Evolutionary conservation across 164 flowering plant genomes (phyloP), one percentile per base, ranked within the genome.

Genomic region (Vitis rupestris): DNA sequence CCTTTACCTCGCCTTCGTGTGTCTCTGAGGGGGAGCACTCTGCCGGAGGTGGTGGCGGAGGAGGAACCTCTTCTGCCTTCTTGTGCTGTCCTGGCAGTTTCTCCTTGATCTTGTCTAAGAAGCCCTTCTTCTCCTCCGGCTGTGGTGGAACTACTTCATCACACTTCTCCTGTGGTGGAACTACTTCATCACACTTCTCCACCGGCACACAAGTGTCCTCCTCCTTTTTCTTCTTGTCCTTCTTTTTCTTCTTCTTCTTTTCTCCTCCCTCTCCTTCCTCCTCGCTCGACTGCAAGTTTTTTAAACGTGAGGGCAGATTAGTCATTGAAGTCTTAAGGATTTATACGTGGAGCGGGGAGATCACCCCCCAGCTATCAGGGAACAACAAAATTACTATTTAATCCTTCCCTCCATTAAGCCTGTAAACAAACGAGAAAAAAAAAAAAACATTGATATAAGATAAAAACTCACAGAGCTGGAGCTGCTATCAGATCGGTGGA

Each of bases 401-500:
- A 37, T 37, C 44, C 27, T 23, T 23, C 27, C 27, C 27, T 23
- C 27, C 27, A 23, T 23, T 23, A 23, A 9, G 78, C 74, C 81
- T 75, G 74, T 51, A 62, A 31, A 12, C 13, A 23, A 30, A 14
- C n/a, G 51, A 8, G 4, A 0, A 59, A 60, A 69, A 54, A 27
- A 37, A 61, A 8, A 37, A 31, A 47, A 47, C 29, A 10, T 16
- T 0, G 17, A 57, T 15, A 60, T 15, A 37, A 23, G 4, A 9
- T 5, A 30, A n/a, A 19, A 29, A 81, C 93, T 84, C 88, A 93
- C 98, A 62, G 92, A 89, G 87, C 90, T 86, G 19, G 89, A 83
- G 74, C 88, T 84, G 82, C 90, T 88, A 65, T 68, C 66, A 1
- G 92, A 82, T 63, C 90, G 84, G 66, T 78, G 87, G 12, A 93